Evolutionary conservation across 1,284 basidiomycete genomes (phyloP).

Genomic region (Caloboletus inedulis): DNA sequence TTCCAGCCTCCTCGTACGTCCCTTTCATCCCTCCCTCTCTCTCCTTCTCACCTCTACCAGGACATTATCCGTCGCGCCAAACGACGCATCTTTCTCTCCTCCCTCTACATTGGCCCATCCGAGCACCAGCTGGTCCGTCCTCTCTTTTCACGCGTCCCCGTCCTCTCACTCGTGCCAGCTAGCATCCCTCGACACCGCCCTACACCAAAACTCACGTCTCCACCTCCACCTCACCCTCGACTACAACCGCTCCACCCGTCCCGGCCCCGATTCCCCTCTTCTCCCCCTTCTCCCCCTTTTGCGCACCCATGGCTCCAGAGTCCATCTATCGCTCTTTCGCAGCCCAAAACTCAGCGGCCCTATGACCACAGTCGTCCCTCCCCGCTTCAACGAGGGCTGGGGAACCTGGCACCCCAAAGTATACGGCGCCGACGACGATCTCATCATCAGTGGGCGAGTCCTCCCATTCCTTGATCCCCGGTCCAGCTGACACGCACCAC

Average conservation of each 20-base stretch:
- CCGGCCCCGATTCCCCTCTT: constrained; percentile 72
- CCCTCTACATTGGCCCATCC: constrained; percentile 75
- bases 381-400: constrained; percentile 96
- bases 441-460: constrained; percentile 90
- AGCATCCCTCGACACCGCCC: constrained; percentile 56
- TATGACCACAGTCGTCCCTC: constrained; percentile 78
- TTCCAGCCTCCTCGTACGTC: constrained; percentile 37
- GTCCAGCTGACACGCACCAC: constrained; percentile 6
- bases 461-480: not conserved
- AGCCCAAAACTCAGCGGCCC: constrained; percentile 82
- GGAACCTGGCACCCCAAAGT: constrained; percentile 98
- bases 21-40: accelerated
- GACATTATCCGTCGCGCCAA: constrained; percentile 72
- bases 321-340: constrained; percentile 78
- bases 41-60: constrained; percentile 37
- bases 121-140: constrained; percentile 64
- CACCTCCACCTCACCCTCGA: constrained; percentile 80
- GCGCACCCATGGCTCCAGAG: constrained; percentile 67
- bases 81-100: constrained; percentile 81
- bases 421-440: constrained; percentile 89
- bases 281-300: constrained; percentile 73
- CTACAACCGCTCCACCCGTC: constrained; percentile 88
- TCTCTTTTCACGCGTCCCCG: not conserved
- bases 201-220: constrained; percentile 60
- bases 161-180: constrained; percentile 47